Evolutionary conservation across 176 grass and related monocot species (phyloP), one percentile per base, ranked within the genome.

Genomic region (Bonia amplexicaulis): DNA sequence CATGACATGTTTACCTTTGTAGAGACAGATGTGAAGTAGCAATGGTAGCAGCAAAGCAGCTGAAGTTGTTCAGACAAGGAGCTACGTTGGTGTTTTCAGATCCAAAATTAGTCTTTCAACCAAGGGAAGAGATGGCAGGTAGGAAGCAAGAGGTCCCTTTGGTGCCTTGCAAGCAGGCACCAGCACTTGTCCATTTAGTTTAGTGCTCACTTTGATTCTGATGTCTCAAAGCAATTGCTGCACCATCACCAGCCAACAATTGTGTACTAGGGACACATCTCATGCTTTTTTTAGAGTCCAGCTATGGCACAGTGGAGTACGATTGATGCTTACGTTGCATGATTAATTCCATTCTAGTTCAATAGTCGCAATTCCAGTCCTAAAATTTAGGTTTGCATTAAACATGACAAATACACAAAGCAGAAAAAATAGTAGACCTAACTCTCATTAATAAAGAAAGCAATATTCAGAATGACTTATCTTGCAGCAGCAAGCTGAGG

Each of bases 91-190:
- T 77, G 49, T 47, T 90, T 90, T 82, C 59, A 71, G 62, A 87
- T 39, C 2, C 16, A 79, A 46, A 42, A 51, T 27, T 44, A 29
- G 57, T 14, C 27, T 23, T 82, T 78, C 15, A 65, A 44, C 53
- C 44, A 75, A 64, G 64, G 19, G 12, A 65, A 71, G 44, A 71
- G 66, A 81, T 73, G 84, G 69, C 74, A 85, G 76, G 62, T 84
- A 80, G 89, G 76, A 83, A 68, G 83, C 63, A 89, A 84, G 63
- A 79, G 25, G 33, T 26, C n/a, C 64, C 51, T 81, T 71, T 69
- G 72, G 79, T 88, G 80, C 67, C 78, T 85, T 41, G 25, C 35
- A 79, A 66, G 44, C 39, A 83, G 79, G 74, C 70, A 67, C 40
- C 66, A 73, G 67, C 40, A 65, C 53, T 82, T 73, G 59, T 89